Evolutionary conservation across 2,329 filamentous ascomycete species (phyloP).

Genomic region (Elsinoe ampelina): DNA sequence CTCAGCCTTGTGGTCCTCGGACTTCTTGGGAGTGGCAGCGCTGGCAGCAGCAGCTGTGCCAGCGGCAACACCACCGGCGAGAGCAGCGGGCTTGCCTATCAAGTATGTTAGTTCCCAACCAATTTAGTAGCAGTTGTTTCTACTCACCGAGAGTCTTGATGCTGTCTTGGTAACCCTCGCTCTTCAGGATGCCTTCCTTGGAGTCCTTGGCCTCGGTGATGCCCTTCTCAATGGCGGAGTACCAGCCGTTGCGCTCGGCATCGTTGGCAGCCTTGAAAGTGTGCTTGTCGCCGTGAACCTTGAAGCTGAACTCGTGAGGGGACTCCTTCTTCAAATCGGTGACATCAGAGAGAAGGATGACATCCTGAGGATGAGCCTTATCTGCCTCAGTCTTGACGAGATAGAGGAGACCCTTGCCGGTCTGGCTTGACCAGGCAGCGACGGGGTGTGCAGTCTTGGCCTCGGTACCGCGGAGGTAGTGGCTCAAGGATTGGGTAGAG

Average conservation of each 20-base stretch:
- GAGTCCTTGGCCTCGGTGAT: slow-evolving; percentile 76
- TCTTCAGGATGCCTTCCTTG: slow-evolving; percentile 61
- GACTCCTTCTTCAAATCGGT: slow-evolving; percentile 69
- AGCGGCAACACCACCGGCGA: slow-evolving; percentile 24
- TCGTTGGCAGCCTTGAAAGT: slow-evolving; percentile 71
- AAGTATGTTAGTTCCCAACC: slow-evolving; percentile 31
- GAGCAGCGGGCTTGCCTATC: slow-evolving; percentile 31
- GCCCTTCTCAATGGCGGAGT: slow-evolving; percentile 72
- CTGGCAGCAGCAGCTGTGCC: slow-evolving; percentile 21
- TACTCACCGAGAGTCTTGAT: slow-evolving; percentile 62
- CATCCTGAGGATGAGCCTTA: slow-evolving; percentile 69
- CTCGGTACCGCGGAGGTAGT: slow-evolving; percentile 86
- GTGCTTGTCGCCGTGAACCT: slow-evolving; percentile 81
- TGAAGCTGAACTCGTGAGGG: slow-evolving; percentile 74
- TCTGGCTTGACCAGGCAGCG: slow-evolving; percentile 83
- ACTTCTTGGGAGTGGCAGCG: slow-evolving; percentile 32
- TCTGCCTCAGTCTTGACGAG: slow-evolving; percentile 75
- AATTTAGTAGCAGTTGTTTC: too few species aligned
- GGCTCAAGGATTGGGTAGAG: slow-evolving; percentile 61
- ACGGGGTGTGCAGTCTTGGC: slow-evolving; percentile 65
- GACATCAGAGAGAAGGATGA: slow-evolving; percentile 67
- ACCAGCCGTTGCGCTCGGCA: slow-evolving; percentile 86
- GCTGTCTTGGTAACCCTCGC: slow-evolving; percentile 81
- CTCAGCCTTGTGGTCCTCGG: slow-evolving; percentile 25
- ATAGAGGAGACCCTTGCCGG: slow-evolving; percentile 91